Percentiles rank a stretch among this genome's conserved stretches.
Evolutionary conservation across 768 basidiomycete species (phyloP).

Genomic region (Pleurotus cornucopiae): DNA sequence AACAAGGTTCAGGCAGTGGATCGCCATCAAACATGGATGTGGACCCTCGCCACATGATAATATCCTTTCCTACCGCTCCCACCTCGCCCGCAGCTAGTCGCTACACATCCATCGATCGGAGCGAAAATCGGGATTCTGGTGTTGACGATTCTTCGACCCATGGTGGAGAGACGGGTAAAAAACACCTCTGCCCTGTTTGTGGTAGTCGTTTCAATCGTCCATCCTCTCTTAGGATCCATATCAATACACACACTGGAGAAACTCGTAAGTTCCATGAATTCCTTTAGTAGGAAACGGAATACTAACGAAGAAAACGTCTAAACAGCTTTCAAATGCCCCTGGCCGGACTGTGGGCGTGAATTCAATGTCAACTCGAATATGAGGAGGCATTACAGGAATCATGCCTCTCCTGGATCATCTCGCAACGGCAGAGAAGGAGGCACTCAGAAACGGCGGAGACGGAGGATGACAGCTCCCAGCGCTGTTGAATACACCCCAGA

Average conservation of each 20-base stretch:
- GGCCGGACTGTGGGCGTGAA: conserved; percentile 67
- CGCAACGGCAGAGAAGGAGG: conserved; percentile 10
- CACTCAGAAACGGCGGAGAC: neutral
- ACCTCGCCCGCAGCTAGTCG: neutral
- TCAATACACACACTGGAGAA: conserved; percentile 66
- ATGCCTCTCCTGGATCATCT: conserved; percentile 33
- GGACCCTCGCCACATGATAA: neutral
- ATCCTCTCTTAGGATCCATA: conserved; percentile 61
- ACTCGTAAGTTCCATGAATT: conserved; percentile 44
- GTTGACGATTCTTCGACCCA: conserved; percentile 18
- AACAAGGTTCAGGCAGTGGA: neutral
- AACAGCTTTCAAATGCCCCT: conserved; percentile 71
- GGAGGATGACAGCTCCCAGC: neutral
- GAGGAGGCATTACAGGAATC: conserved; percentile 76
- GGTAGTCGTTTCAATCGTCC: conserved; percentile 66
- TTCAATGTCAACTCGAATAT: conserved; percentile 87
- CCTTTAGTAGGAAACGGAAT: neutral
- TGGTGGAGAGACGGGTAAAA: conserved; percentile 29
- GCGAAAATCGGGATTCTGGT: conserved; percentile 15
- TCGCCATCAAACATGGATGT: neutral
- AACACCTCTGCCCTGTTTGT: conserved; percentile 51
- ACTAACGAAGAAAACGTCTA: conserved; percentile 4
- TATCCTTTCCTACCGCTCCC: neutral
- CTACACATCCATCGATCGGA: neutral
- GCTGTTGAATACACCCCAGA: neutral